Evolutionary conservation across 2,329 filamentous ascomycete genomes (phyloP).

Genomic region (Decorospora gaudefroyi): DNA sequence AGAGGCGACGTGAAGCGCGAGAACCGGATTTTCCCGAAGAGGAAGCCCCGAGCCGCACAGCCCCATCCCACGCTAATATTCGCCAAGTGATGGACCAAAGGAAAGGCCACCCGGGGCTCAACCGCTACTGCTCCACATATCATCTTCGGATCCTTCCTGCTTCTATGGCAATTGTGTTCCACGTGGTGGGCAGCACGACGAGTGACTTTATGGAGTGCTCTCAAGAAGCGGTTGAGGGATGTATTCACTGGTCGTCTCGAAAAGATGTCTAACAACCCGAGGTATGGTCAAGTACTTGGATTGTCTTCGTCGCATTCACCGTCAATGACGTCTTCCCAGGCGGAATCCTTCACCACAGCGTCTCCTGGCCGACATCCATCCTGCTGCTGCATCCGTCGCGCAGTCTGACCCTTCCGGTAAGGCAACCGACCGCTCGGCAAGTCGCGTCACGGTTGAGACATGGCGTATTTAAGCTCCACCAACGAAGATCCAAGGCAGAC

Average conservation of each 20-base stretch:
- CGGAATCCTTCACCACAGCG: constrained; percentile 9
- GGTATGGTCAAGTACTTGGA: constrained; percentile 1
- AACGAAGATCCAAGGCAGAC: constrained; percentile 16
- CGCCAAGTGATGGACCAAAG: constrained; percentile 8
- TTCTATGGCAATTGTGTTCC: constrained; percentile 14
- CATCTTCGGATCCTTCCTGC: constrained; percentile 7
- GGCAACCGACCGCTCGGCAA: constrained; percentile 15
- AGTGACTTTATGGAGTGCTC: too few species aligned
- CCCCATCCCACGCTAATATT: constrained; percentile 11
- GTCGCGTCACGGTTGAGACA: constrained; percentile 20
- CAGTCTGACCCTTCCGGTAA: constrained; percentile 15
- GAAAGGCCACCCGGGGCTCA: too few species aligned
- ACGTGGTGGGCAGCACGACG: constrained; percentile 9
- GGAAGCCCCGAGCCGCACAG: constrained; percentile 10
- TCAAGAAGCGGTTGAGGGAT: too few species aligned
- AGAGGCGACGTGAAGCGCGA: too few species aligned
- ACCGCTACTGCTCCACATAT: constrained; percentile 5
- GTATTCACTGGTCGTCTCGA: too few species aligned
- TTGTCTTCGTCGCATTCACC: neutral
- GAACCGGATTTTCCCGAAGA: constrained; percentile 3
- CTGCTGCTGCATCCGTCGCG: constrained; percentile 7
- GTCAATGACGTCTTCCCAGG: constrained; percentile 25
- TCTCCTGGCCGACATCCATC: constrained; percentile 5
- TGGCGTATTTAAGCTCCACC: constrained; percentile 23
- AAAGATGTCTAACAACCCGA: too few species aligned